Percentiles rank a stretch among this genome's conserved stretches.
These are phyloP conservation scores for Nitzschia sp. DNA, from an alignment of 108 stramenopile genomes.

Conservation along the genomic window DNA sequence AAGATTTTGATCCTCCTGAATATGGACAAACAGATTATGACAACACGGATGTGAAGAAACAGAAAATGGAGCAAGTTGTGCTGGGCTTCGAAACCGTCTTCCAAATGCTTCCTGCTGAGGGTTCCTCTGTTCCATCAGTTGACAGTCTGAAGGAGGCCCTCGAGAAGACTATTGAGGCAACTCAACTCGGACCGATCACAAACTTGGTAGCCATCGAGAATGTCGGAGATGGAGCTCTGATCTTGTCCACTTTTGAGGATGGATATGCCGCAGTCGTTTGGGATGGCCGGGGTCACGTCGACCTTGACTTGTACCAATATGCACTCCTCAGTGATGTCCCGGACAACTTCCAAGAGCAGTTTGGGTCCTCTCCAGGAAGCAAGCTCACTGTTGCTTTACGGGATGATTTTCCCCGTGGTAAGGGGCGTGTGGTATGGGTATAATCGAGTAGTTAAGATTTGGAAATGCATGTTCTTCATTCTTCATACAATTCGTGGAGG, in stretches of 20 bases:
- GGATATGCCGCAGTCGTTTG: conserved; percentile 31
- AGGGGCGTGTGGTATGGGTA: background rate
- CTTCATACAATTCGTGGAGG: too few relatives aligned
- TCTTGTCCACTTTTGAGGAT: conserved; percentile 7
- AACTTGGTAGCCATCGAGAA: background rate
- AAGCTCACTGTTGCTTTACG: background rate
- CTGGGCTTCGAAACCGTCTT: conserved; percentile 58
- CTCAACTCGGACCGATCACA: background rate
- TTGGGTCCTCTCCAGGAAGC: background rate
- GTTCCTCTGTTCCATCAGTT: background rate
- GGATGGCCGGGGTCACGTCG: conserved; percentile 38
- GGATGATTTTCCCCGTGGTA: conserved; percentile 26
- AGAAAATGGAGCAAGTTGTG: conserved; percentile 60
- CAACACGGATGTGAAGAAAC: conserved; percentile 48
- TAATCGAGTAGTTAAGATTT: background rate
- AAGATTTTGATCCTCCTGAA: conserved; percentile 17
- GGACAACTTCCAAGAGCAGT: background rate
- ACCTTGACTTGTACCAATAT: conserved; percentile 32
- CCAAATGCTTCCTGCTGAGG: conserved; percentile 28
- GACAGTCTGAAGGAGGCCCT: background rate
- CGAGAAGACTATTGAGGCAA: background rate
- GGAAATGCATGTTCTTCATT: background rate
- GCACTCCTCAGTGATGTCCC: conserved; percentile 9
- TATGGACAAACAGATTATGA: conserved; percentile 57
- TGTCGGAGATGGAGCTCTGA: conserved; percentile 31